These are phyloP conservation scores for Talaromyces amestolkiae DNA, from an alignment of 2,329 filamentous ascomycete genomes.

Conservation along the genomic window DNA sequence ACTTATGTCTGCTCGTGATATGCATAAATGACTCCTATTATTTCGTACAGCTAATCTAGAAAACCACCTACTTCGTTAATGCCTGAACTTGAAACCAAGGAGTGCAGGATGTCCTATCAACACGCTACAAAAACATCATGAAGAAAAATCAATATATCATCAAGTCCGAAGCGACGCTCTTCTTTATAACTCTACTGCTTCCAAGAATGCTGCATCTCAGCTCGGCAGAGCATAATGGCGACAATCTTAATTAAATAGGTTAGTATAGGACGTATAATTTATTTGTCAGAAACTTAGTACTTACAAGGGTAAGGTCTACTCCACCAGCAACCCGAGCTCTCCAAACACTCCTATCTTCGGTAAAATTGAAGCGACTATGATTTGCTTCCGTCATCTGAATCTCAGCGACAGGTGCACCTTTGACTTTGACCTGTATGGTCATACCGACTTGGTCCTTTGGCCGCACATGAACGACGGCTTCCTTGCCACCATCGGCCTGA, in stretches of 20 bases:
- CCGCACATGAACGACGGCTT: neutral
- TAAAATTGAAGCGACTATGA: neutral
- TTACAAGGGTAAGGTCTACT: constrained; percentile 11
- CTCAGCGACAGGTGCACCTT: neutral
- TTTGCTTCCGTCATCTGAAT: constrained; percentile 10
- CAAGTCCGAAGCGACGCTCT: neutral
- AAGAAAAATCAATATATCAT: neutral
- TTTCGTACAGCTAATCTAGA: neutral
- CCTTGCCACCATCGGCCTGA: neutral
- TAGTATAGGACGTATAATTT: neutral
- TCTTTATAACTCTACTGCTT: neutral
- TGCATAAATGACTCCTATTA: neutral
- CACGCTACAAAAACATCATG: neutral
- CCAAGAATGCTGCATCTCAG: constrained; percentile 10
- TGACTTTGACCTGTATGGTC: neutral
- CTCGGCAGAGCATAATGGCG: constrained; percentile 14
- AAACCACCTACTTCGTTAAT: neutral
- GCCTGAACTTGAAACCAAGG: neutral
- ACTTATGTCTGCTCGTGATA: neutral
- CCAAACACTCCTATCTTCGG: constrained; percentile 13
- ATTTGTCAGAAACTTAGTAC: neutral
- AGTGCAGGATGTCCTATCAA: neutral
- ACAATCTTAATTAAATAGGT: neutral
- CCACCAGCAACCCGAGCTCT: constrained; percentile 5
- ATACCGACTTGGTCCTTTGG: constrained; percentile 9